phyloP scores from a whole-genome alignment of 2,329 filamentous ascomycete genomes.

The Colletotrichum abscissum region DNA sequence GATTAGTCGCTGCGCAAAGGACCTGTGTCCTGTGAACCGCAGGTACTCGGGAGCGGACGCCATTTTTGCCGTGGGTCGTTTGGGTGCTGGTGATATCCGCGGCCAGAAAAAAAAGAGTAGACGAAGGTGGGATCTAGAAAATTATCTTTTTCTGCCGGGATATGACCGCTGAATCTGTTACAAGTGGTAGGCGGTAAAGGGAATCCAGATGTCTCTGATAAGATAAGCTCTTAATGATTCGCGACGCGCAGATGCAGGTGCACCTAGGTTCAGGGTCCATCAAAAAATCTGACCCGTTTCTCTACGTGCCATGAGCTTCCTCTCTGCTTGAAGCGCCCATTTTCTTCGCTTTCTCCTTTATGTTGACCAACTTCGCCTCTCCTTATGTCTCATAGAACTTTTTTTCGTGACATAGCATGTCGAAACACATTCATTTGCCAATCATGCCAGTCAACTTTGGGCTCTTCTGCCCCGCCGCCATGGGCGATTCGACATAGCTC shows the following conservation, averaged over 20 bases:
- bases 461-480: conserved; percentile 41
- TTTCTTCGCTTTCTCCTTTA: neutral
- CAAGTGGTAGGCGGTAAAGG: conserved; percentile 46
- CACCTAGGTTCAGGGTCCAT: conserved; percentile 27
- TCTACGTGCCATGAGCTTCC: neutral
- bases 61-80: conserved; percentile 47
- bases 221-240: conserved; percentile 30
- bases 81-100: conserved; percentile 13
- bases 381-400: conserved; percentile 38
- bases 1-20: conserved; percentile 85
- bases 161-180: conserved; percentile 14
- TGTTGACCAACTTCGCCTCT: conserved; percentile 14
- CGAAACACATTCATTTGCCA: conserved; percentile 51
- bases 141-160: conserved; percentile 50
- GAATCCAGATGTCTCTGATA: conserved; percentile 5
- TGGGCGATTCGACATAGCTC: conserved; percentile 48
- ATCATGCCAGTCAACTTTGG: conserved; percentile 48
- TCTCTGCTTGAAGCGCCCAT: neutral
- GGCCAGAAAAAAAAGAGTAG: neutral
- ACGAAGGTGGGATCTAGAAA: conserved; percentile 39
- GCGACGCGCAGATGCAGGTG: neutral
- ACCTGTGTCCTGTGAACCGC: conserved; percentile 85
- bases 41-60: conserved; percentile 65
- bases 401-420: conserved; percentile 47
- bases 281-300: conserved; percentile 31